Evolutionary conservation across 1,139 yeast genomes (phyloP), one percentile per base, ranked within the genome.

Genomic region (Wickerhamomyces sp.): DNA sequence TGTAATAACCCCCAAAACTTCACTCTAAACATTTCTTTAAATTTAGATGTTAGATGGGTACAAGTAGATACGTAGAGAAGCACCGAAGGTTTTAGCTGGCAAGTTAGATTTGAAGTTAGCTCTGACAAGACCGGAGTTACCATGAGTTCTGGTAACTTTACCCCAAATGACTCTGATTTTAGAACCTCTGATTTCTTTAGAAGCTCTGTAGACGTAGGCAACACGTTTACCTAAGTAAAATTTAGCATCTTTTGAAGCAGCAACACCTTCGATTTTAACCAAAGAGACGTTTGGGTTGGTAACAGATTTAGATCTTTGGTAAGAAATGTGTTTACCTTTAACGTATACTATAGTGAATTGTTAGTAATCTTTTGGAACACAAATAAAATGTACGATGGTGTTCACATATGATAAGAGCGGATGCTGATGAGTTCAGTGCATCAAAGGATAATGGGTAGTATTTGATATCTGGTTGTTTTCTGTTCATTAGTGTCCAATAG

Each of bases 111-210:
- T 90, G 94, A 92, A 92, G 78, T 81, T 87, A 68, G 98, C 98
- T 78, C 98, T 92, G 63, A 92, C 97, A 61, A 87, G 77, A 76
- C 98, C 98, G 65, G 85, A 78, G 92, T 83, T 87, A 74, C 98
- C 98, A 85, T 92, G 98, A 62, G 97, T 76, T 83, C 97, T 89
- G 76, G 95, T 78, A 63, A 92, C 81, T 76, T 85, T 85, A 74
- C 98, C 98, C 98, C 98, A 92, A 78, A 92, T 89, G 67, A 94
- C 97, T 81, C 98, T 89, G 78, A 92, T 86, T 81, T 92, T 92
- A 65, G 97, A 78, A 70, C 97, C 97, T 81, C 96, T 87, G 66
- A 89, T 75, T 78, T 90, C 97, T 81, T 90, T 92, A 66, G 86
- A 75, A 68, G 96, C 96, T 78, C 95, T 88, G 96, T 92, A 92